Percentiles rank a stretch among this genome's conserved stretches.
These are phyloP conservation scores for Polygonum maritimum DNA, from an alignment of 148 eudicot species.

Conservation along the genomic window DNA sequence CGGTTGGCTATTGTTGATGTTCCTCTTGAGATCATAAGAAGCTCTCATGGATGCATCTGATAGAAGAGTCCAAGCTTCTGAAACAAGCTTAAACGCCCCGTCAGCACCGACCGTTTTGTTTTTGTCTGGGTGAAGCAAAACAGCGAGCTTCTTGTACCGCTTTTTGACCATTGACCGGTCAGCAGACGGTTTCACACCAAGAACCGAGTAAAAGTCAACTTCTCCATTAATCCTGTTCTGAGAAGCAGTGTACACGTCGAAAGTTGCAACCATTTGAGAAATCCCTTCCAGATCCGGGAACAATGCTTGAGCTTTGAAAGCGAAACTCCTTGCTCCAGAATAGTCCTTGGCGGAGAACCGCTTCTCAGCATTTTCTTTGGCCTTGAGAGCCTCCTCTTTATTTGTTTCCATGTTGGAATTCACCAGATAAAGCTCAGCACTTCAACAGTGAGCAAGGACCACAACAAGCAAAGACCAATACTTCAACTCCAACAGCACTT, in stretches of 20 bases:
- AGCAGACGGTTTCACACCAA: constrained; percentile 68
- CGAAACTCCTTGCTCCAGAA: constrained; percentile 63
- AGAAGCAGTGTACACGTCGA: constrained; percentile 61
- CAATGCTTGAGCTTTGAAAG: constrained; percentile 72
- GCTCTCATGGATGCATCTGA: constrained; percentile 64
- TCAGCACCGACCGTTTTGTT: constrained; percentile 88
- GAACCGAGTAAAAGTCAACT: constrained; percentile 67
- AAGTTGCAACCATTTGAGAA: constrained; percentile 89
- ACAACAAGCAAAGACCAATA: constrained; percentile 19
- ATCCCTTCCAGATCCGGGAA: constrained; percentile 89
- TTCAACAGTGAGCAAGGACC: constrained; percentile 27
- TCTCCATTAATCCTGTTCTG: constrained; percentile 61
- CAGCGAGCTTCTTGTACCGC: constrained; percentile 77
- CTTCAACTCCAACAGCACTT: constrained; percentile 16
- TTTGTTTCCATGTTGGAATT: constrained; percentile 54
- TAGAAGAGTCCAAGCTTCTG: constrained; percentile 82
- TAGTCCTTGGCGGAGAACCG: constrained; percentile 63
- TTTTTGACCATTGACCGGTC: constrained; percentile 62
- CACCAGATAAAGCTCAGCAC: constrained; percentile 16
- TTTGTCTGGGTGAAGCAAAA: constrained; percentile 86
- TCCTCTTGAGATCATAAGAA: constrained; percentile 55
- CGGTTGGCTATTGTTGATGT: constrained; percentile 32
- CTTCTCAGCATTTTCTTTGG: constrained; percentile 79
- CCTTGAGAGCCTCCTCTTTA: constrained; percentile 67
- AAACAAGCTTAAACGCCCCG: constrained; percentile 82